These are phyloP conservation scores for Suillus bovinus DNA, from an alignment of 768 basidiomycete species.

Conservation along the genomic window DNA sequence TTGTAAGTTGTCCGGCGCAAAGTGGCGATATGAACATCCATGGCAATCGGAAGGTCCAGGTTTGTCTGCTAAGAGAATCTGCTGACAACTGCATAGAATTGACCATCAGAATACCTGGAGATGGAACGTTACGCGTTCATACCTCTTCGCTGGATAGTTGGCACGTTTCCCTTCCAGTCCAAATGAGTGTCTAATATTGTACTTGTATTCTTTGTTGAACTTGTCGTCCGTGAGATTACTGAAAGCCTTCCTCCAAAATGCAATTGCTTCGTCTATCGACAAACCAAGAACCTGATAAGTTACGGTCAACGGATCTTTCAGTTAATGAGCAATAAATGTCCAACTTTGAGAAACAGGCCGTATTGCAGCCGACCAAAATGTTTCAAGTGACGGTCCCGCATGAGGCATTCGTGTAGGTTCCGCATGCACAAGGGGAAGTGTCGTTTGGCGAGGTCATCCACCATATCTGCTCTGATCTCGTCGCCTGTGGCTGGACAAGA, in stretches of 20 bases:
- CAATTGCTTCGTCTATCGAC: slow-evolving; percentile 89
- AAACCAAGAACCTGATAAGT: slow-evolving; percentile 80
- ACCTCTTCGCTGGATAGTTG: slow-evolving; percentile 95
- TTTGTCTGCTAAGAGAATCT: slow-evolving; percentile 70
- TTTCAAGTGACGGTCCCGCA: slow-evolving; percentile 82
- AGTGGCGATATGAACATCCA: slow-evolving; percentile 94
- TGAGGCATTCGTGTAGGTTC: slow-evolving; percentile 77
- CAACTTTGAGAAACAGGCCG: slow-evolving; percentile 92
- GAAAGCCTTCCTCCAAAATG: slow-evolving; percentile 93
- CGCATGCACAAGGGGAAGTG: slow-evolving; percentile 98
- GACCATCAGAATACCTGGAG: slow-evolving; percentile 4
- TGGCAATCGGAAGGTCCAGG: slow-evolving; percentile 71
- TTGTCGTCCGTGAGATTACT: slow-evolving; percentile 81
- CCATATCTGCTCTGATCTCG: slow-evolving; percentile 89
- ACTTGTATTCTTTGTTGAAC: slow-evolving; percentile 97
- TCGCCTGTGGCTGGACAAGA: slow-evolving; percentile 54
- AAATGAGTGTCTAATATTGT: slow-evolving; percentile 95
- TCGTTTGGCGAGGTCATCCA: slow-evolving; percentile 80
- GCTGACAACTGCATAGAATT: slow-evolving; percentile 69
- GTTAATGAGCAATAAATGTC: slow-evolving; percentile 9
- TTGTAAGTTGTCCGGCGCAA: slow-evolving; percentile 79
- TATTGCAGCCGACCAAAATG: slow-evolving; percentile 92
- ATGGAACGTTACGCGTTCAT: slow-evolving; percentile 14
- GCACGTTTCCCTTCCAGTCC: slow-evolving; percentile 93
- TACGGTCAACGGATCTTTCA: not conserved